Conservation (phyloP, 2,329 filamentous ascomycete species). For the Fusarium mangiferae region DNA sequence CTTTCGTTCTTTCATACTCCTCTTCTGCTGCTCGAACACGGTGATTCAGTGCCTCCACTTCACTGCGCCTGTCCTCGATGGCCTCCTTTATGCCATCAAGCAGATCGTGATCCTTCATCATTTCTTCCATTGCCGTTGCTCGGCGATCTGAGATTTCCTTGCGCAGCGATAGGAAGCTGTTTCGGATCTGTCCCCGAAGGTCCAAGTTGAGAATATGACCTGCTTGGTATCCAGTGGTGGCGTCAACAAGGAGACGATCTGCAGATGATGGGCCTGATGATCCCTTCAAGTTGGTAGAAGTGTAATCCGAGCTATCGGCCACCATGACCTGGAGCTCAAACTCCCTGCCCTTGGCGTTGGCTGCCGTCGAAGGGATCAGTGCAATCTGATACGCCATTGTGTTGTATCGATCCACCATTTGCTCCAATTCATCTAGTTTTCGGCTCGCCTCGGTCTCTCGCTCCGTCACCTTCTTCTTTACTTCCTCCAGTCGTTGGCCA, state of each 20-base stretch:
- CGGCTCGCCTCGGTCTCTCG: slow-evolving; percentile 88
- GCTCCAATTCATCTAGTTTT: slow-evolving; percentile 92
- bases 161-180: slow-evolving; percentile 78
- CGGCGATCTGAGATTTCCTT: slow-evolving; percentile 94
- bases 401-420: slow-evolving; percentile 90
- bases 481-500: slow-evolving; percentile 80
- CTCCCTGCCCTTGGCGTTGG: slow-evolving; percentile 84
- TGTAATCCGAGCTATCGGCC: slow-evolving; percentile 81
- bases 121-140: slow-evolving; percentile 82
- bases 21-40: slow-evolving; percentile 88
- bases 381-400: slow-evolving; percentile 93
- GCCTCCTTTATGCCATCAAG: slow-evolving; percentile 96
- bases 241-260: slow-evolving; percentile 84
- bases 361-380: slow-evolving; percentile 84
- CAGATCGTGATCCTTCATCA: slow-evolving; percentile 94
- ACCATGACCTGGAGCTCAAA: slow-evolving; percentile 89
- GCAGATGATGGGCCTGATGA: slow-evolving; percentile 57
- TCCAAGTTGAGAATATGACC: slow-evolving; percentile 90
- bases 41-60: slow-evolving; percentile 92
- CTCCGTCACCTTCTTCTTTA: slow-evolving; percentile 83
- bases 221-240: slow-evolving; percentile 88
- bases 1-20: slow-evolving; percentile 93
- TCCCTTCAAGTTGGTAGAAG: slow-evolving; percentile 66
- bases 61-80: slow-evolving; percentile 92
- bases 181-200: slow-evolving; percentile 83